Base-by-base conservation (phyloP, 2,329 filamentous ascomycete genomes). In the Pestalotiopsis sp. region DNA sequence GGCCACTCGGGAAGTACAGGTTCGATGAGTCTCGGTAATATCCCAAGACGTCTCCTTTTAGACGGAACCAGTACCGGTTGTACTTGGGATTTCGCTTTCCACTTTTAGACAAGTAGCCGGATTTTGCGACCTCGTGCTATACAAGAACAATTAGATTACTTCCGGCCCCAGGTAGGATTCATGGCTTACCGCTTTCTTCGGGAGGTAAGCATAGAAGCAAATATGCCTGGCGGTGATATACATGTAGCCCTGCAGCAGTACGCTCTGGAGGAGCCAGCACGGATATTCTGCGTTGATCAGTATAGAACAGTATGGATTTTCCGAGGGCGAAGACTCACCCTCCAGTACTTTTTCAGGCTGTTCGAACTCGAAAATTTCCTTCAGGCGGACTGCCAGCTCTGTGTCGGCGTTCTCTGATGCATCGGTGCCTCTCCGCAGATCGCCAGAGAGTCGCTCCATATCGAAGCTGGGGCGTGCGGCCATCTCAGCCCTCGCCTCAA, bases 181-280 rank as follows among this genome's bases (percentile, higher is more conserved):
- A 36, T 14, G 11, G 76, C 90, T 80, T 84, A 93, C 92, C 65
- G 92, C 90, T 85, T 96, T 97, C 84, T 95, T 97, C 6, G 94
- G 94, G n/a, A 98, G 87, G 78, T 98, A 98, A 52, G 96, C 94
- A 78, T 98, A 98, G 79, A 98, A 99, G 81, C 95, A 98, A 70
- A 98, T 92, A 78, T 99, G 96, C 74, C 91, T 92, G 70, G 92
- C 86, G 0, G 96, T 98, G 76, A 99, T 93, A 81, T 98, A 98
- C 87, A 99, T 91, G 78, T 96, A 98, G 5, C 96, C 96, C 78
- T 98, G 94, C 9, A 98, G 86, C 38, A 98, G 84, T 59, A 97
- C 94, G 76, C 92, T 97, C 78, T 98, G 94, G 41, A 98, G 83
- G 52, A 98, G 83, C 91, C 94, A 98, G 81, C 95, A 98, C 9